Conservation (phyloP, 169 alveolate genomes). For the Cryptosporidium sp. region DNA sequence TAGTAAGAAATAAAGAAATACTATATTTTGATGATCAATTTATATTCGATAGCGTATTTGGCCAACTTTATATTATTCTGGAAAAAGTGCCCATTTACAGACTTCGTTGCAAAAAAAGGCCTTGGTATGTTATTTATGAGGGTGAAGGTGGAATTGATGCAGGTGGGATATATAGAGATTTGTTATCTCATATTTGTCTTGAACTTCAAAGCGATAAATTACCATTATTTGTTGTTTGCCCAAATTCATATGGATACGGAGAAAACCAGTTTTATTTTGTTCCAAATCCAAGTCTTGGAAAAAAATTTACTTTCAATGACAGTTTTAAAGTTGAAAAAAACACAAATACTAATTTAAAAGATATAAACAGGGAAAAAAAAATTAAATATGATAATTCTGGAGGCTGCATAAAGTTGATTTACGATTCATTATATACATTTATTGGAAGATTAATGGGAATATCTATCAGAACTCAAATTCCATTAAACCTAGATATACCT, state of each 20-base stretch:
- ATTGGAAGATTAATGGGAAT: conserved; percentile 89
- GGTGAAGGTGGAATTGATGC: conserved; percentile 93
- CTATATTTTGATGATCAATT: conserved; percentile 82
- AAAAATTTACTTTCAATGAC: conserved; percentile 77
- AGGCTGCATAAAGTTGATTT: conserved; percentile 14
- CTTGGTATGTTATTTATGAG: conserved; percentile 85
- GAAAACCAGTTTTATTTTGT: conserved; percentile 56
- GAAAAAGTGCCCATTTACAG: conserved; percentile 76
- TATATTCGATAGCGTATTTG: conserved; percentile 87
- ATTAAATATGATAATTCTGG: not conserved
- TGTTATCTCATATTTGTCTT: conserved; percentile 83
- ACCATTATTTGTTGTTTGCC: conserved; percentile 84
- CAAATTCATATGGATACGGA: conserved; percentile 86
- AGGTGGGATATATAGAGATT: conserved; percentile 92
- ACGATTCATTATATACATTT: conserved; percentile 82
- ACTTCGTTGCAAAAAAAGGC: conserved; percentile 79
- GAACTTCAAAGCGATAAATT: conserved; percentile 86
- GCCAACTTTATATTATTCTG: conserved; percentile 83
- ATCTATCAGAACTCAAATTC: conserved; percentile 85
- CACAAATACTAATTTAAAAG: not conserved
- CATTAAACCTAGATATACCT: conserved; percentile 85
- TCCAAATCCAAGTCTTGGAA: conserved; percentile 59
- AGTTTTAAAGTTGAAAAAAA: not conserved
- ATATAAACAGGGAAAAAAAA: conserved; percentile 14
- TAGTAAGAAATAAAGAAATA: conserved; percentile 29